Evolutionary conservation across 176 grass and related monocot genomes (phyloP), one percentile per base, ranked within the genome.

Genomic region (Saccharum officinarum): DNA sequence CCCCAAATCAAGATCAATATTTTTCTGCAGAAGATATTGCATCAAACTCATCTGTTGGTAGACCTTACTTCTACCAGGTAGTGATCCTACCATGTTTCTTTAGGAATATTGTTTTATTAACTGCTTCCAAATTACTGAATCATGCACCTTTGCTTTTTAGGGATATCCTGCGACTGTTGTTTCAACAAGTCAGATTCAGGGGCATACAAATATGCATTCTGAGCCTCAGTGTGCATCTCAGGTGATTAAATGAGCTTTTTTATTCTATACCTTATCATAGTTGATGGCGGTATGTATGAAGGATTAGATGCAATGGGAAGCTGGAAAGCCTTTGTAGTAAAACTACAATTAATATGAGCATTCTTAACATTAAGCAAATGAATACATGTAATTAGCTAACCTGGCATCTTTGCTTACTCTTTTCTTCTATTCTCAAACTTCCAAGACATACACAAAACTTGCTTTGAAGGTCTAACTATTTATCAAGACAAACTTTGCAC

Each of bases 61-160:
- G 93, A 92, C 85, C 93, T 78, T 83, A 92, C 79, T 95, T 85
- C 83, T 89, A 86, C 77, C 93, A 90, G 93, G 93, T 90, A 88
- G 20, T 81, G 57, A 38, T 67, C 61, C 60, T 71, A 77, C 23
- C 7, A 5, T 76, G 83, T 78, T 82, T 87, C 46, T 86, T 67
- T 91, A 73, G 72, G 50, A 86, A 57, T 84, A 46, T 79, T 82
- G 12, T 69, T 78, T 31, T 83, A 54, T 83, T 42, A 70, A 37
- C 34, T 82, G 49, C 30, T 77, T 82, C 10, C 23, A 61, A 54
- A 15, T 64, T 30, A 64, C 25, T 30, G 61, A 30, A 31, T 63
- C 61, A 30, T 64, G 23, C 25, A 64, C 26, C 25, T 64, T 64
- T 63, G 20, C 39, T n/a, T 85, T 87, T 18, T 84, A 92, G 93